Percentiles rank a stretch among this genome's conserved stretches.
Evolutionary conservation across 1,139 yeast species (phyloP).

Genomic region (Protomyces macrosporus): DNA sequence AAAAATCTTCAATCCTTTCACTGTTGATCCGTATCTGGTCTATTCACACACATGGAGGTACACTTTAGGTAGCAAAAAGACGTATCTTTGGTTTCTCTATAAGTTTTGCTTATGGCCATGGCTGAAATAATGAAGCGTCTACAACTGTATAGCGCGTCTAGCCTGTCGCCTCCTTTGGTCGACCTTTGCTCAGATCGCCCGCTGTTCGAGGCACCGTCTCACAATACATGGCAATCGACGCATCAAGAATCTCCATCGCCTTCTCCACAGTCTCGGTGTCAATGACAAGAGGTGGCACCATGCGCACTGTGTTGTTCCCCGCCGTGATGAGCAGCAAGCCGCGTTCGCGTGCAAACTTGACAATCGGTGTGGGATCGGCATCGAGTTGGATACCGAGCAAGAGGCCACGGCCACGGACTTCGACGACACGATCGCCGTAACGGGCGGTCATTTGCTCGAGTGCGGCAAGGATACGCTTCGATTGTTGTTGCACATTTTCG

Average conservation of each 20-base stretch:
- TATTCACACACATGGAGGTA: no score
- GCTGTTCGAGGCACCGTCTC: slow-evolving; percentile 6
- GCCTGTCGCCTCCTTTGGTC: slow-evolving; percentile 22
- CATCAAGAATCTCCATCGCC: slow-evolving; percentile 64
- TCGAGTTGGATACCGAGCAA: slow-evolving; percentile 75
- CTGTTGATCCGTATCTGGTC: no score
- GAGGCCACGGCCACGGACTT: slow-evolving; percentile 81
- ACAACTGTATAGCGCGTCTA: neutral
- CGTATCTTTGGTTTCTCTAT: no score
- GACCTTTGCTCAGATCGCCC: slow-evolving; percentile 5
- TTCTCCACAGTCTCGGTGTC: slow-evolving; percentile 59
- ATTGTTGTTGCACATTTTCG: slow-evolving; percentile 47
- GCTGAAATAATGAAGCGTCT: no score
- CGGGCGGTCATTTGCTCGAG: slow-evolving; percentile 49
- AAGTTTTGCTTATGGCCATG: no score
- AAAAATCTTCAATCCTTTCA: no score
- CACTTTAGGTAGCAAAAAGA: no score
- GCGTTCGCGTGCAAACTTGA: slow-evolving; percentile 62
- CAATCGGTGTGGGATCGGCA: slow-evolving; percentile 60
- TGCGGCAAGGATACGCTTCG: slow-evolving; percentile 46
- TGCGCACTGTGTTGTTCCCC: slow-evolving; percentile 80
- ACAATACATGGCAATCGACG: slow-evolving; percentile 36
- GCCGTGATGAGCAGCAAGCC: slow-evolving; percentile 85
- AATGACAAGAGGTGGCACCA: slow-evolving; percentile 88
- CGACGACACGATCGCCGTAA: slow-evolving; percentile 56